A percentile compares a stretch with the other conserved stretches of the same genome.
Conservation (phyloP, 2,329 filamentous ascomycete genomes). For the Fusarium longipes region DNA sequence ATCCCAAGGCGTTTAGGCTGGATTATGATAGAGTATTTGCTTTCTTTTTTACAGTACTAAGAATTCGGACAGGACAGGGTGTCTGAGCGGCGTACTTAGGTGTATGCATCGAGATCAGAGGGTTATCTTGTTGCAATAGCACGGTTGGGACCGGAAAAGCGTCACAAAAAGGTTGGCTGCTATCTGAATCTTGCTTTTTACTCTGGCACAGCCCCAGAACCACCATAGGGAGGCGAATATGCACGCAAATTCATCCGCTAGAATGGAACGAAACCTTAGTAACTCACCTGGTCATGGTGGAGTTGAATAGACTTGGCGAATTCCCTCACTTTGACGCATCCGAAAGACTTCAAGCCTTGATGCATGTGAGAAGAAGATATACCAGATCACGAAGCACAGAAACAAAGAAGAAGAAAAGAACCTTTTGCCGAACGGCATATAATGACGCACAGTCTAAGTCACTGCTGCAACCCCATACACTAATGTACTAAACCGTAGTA, state of each 20-base stretch:
- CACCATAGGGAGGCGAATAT: slow-evolving; percentile 22
- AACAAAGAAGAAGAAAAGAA: slow-evolving; percentile 12
- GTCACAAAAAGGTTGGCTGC: slow-evolving; percentile 24
- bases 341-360: slow-evolving; percentile 24
- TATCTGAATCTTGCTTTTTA: slow-evolving; percentile 30
- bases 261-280: slow-evolving; percentile 31
- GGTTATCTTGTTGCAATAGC: slow-evolving; percentile 23
- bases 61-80: slow-evolving; percentile 39
- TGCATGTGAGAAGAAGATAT: slow-evolving; percentile 21
- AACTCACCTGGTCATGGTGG: slow-evolving; percentile 29
- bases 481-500: slow-evolving; percentile 9
- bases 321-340: slow-evolving; percentile 35
- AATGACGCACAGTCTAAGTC: slow-evolving; percentile 39
- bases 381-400: slow-evolving; percentile 20
- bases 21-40: slow-evolving; percentile 48
- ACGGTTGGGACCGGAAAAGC: slow-evolving; percentile 27
- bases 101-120: slow-evolving; percentile 37
- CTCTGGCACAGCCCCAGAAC: slow-evolving; percentile 23
- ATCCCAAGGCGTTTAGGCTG: slow-evolving; percentile 49
- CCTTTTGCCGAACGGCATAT: slow-evolving; percentile 20
- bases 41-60: slow-evolving; percentile 37
- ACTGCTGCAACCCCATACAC: slow-evolving; percentile 37
- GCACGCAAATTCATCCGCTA: slow-evolving; percentile 26
- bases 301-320: slow-evolving; percentile 39
- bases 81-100: slow-evolving; percentile 38